Conservation (phyloP, 306 rosid species). For the Dalbergia cultrata region DNA sequence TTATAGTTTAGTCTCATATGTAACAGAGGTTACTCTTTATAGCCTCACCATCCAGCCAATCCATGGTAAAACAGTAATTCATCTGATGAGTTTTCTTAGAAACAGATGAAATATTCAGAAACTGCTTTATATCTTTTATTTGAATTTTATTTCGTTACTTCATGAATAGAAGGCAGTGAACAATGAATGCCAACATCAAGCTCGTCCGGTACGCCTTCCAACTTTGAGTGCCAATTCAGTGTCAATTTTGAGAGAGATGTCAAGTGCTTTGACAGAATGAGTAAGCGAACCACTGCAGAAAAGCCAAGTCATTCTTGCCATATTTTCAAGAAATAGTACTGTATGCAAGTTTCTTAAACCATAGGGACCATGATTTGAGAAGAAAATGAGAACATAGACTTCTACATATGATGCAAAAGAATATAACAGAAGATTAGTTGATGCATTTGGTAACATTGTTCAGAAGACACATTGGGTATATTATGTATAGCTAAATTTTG, state of each 20-base stretch:
- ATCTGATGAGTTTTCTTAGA: no score
- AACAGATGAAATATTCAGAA: neutral
- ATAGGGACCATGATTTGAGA: neutral
- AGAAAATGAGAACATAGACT: neutral
- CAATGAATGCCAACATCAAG: constrained; percentile 48
- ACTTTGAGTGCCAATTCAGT: constrained; percentile 92
- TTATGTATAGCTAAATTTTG: neutral
- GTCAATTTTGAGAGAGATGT: constrained; percentile 93
- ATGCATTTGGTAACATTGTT: neutral
- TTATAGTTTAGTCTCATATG: neutral
- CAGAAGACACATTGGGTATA: neutral
- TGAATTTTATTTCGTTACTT: constrained; percentile 20
- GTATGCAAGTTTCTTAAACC: neutral
- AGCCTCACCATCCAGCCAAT: constrained; percentile 1
- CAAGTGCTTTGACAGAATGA: constrained; percentile 95
- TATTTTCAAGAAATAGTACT: constrained; percentile 18
- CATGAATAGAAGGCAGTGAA: neutral
- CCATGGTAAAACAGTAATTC: no score
- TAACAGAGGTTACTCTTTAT: neutral
- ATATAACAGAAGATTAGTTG: neutral
- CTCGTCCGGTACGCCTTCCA: constrained; percentile 92
- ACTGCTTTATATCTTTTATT: neutral
- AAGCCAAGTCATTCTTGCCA: constrained; percentile 3
- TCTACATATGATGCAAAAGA: neutral
- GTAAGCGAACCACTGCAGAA: constrained; percentile 89